Conservation (phyloP, 768 basidiomycete genomes). For the Lactarius hengduanensis region DNA sequence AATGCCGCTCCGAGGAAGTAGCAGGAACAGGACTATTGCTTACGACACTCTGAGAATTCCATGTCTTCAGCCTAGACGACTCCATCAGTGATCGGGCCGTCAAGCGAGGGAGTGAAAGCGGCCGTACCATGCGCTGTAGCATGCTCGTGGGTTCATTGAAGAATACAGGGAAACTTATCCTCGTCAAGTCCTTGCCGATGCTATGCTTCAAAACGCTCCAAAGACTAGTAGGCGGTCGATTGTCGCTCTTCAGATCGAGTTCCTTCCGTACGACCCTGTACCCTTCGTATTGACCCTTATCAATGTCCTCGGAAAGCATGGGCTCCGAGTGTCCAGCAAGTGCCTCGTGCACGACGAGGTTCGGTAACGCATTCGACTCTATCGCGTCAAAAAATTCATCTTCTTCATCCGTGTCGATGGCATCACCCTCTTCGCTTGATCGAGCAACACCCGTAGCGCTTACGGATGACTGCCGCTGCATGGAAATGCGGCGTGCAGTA, state of each 20-base stretch:
- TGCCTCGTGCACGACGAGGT: slow-evolving; percentile 64
- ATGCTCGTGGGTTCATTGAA: slow-evolving; percentile 96
- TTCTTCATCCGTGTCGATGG: slow-evolving; percentile 67
- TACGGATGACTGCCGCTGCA: background rate
- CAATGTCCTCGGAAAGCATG: slow-evolving; percentile 38
- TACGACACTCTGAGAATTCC: slow-evolving; percentile 92
- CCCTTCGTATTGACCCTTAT: slow-evolving; percentile 55
- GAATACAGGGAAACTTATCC: slow-evolving; percentile 91
- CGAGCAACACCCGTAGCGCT: background rate
- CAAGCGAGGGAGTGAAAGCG: background rate
- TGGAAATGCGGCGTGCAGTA: slow-evolving; percentile 23
- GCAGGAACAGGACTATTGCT: slow-evolving; percentile 36
- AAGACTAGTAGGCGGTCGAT: slow-evolving; percentile 84
- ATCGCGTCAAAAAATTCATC: slow-evolving; percentile 99
- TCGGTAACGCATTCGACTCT: slow-evolving; percentile 75
- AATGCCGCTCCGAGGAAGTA: background rate
- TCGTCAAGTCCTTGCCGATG: slow-evolving; percentile 96
- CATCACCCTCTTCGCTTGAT: slow-evolving; percentile 35
- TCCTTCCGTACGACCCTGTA: slow-evolving; percentile 62
- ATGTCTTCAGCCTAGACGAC: slow-evolving; percentile 78
- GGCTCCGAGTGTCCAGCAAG: slow-evolving; percentile 48
- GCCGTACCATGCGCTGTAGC: slow-evolving; percentile 83
- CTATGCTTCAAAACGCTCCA: slow-evolving; percentile 95
- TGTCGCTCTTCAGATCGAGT: slow-evolving; percentile 66
- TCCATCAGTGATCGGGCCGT: slow-evolving; percentile 12